These are phyloP conservation scores for Citrullus amarus DNA, from an alignment of 306 rosid genomes.

Conservation along the genomic window DNA sequence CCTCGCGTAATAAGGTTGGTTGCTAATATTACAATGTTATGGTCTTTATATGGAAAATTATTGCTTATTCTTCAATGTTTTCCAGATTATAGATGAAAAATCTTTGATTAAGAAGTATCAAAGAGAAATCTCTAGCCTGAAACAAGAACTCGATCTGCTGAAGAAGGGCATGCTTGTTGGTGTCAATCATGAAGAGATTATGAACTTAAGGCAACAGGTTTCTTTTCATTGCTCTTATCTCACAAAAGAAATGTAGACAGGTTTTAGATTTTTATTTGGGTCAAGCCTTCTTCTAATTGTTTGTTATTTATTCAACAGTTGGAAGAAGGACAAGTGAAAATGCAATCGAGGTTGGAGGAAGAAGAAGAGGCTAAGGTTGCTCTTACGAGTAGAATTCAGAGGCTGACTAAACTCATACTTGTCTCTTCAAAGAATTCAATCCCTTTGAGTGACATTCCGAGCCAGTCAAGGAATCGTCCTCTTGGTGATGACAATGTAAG, in stretches of 20 bases:
- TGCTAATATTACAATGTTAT: not conserved
- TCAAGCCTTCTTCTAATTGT: not conserved
- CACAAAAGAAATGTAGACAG: not conserved
- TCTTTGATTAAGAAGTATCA: slow-evolving; percentile 96
- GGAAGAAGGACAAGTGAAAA: slow-evolving; percentile 97
- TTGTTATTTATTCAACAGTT: slow-evolving; percentile 33
- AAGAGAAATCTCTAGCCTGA: slow-evolving; percentile 81
- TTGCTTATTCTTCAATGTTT: slow-evolving; percentile 9
- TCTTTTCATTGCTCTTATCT: not conserved
- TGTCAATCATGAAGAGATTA: slow-evolving; percentile 75
- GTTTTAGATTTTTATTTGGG: not conserved
- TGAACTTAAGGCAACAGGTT: slow-evolving; percentile 87
- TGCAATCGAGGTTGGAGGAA: slow-evolving; percentile 98
- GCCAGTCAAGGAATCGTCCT: slow-evolving; percentile 58
- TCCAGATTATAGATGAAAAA: slow-evolving; percentile 93
- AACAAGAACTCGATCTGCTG: slow-evolving; percentile 88
- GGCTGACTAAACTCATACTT: slow-evolving; percentile 95
- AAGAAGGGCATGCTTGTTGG: slow-evolving; percentile 78
- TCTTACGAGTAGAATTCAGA: slow-evolving; percentile 95
- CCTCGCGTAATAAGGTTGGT: slow-evolving; percentile 88
- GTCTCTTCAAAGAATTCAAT: slow-evolving; percentile 89
- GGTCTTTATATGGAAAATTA: not conserved
- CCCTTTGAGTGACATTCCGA: slow-evolving; percentile 68
- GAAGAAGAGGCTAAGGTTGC: slow-evolving; percentile 99
- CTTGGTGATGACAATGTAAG: slow-evolving; percentile 71